Evolutionary conservation across 192 early-diverging fungal genomes (phyloP).

Genomic region (Coemansia sp.): DNA sequence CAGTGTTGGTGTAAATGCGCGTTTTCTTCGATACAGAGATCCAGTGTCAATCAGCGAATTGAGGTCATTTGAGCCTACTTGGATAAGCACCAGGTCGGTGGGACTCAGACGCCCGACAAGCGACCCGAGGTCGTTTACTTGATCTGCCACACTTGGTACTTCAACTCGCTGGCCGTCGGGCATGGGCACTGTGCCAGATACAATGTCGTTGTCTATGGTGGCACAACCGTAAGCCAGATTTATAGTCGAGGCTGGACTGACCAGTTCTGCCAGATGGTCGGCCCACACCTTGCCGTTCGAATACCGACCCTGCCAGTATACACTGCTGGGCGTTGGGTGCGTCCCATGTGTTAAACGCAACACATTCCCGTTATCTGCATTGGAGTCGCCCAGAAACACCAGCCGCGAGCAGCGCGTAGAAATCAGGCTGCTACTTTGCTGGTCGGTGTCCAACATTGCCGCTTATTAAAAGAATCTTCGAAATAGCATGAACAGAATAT

Average conservation of each 20-base stretch:
- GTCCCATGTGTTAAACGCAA: constrained; percentile 27
- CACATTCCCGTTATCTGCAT: constrained; percentile 49
- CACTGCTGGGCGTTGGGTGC: constrained; percentile 19
- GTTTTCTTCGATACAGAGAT: constrained; percentile 18
- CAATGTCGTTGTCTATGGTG: constrained; percentile 44
- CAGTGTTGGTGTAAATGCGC: constrained; percentile 17
- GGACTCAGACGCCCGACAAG: constrained; percentile 12
- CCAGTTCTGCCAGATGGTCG: constrained; percentile 27
- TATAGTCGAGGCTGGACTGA: not conserved
- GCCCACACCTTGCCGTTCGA: constrained; percentile 42
- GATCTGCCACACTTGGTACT: constrained; percentile 33
- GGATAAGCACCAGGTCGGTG: constrained; percentile 42
- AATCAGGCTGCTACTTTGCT: not conserved
- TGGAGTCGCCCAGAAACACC: constrained; percentile 51
- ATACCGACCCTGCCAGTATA: constrained; percentile 48
- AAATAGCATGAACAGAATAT: not conserved
- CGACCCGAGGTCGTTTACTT: constrained; percentile 12
- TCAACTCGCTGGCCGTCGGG: constrained; percentile 20
- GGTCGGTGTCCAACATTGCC: not conserved
- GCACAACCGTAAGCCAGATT: constrained; percentile 46
- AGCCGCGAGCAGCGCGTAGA: constrained; percentile 21
- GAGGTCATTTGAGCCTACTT: constrained; percentile 49
- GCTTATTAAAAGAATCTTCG: not conserved
- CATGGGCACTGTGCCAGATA: constrained; percentile 41
- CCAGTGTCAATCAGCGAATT: constrained; percentile 32